Evolutionary conservation across 1,284 basidiomycete species (phyloP).

Genomic region (Ceratobasidium sp.): DNA sequence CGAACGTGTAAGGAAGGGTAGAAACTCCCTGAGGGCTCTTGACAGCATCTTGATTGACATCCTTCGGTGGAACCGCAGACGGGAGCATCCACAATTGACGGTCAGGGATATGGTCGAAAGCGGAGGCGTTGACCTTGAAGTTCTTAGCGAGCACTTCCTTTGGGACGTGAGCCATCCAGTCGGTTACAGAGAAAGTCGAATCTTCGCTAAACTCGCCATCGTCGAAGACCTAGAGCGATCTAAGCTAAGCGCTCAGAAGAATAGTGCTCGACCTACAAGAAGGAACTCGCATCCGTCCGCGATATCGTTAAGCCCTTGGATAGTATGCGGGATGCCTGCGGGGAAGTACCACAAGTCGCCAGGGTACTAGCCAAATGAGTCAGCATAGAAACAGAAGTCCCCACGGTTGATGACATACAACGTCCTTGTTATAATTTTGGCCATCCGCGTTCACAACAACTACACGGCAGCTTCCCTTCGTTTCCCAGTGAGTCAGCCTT

Average conservation of each 20-base stretch:
- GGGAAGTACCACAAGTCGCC: constrained; percentile 71
- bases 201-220: constrained; percentile 76
- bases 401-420: constrained; percentile 58
- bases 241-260: constrained; percentile 20
- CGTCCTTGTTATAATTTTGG: constrained; percentile 70
- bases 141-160: constrained; percentile 65
- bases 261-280: constrained; percentile 62
- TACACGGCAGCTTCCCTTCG: constrained; percentile 72
- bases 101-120: constrained; percentile 57
- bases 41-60: constrained; percentile 55
- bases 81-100: constrained; percentile 55
- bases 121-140: constrained; percentile 42
- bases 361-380: constrained; percentile 28
- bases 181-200: constrained; percentile 71
- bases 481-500: background rate
- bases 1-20: constrained; percentile 67
- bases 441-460: constrained; percentile 72
- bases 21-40: constrained; percentile 67
- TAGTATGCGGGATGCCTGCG: constrained; percentile 71
- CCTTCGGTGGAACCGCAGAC: constrained; percentile 18
- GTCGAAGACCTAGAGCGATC: constrained; percentile 67
- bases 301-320: constrained; percentile 73
- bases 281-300: constrained; percentile 76
- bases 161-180: constrained; percentile 67
- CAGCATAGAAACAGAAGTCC: background rate